phyloP scores from a whole-genome alignment of 31 red algal genomes.

The Bonnemaisonia californica region DNA sequence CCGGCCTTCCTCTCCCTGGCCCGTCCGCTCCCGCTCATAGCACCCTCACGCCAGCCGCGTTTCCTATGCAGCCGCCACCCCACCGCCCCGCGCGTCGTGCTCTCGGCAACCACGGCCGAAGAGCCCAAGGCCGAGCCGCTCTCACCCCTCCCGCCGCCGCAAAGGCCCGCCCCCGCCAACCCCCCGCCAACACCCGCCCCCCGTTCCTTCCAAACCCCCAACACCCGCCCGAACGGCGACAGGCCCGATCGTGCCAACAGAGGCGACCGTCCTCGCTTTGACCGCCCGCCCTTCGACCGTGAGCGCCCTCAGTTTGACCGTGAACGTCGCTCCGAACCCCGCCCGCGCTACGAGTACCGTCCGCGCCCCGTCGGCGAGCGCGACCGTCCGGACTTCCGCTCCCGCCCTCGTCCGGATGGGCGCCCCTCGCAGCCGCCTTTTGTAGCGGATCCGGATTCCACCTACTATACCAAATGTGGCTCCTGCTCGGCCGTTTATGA shows the following conservation, averaged over 20 bases:
- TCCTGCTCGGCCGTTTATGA: constrained; percentile 65
- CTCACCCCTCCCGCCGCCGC: background rate
- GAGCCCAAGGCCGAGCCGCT: background rate
- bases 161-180: background rate
- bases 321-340: background rate
- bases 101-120: background rate
- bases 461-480: constrained; percentile 60
- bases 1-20: background rate
- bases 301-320: background rate
- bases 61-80: background rate
- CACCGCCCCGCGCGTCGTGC: background rate
- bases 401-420: background rate
- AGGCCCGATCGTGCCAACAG: background rate
- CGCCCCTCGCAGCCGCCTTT: constrained; percentile 3
- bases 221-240: no score
- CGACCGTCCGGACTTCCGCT: background rate
- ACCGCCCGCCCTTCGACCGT: background rate
- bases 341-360: background rate
- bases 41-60: background rate
- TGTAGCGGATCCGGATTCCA: constrained; percentile 12
- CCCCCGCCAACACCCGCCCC: background rate
- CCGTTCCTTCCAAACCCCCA: background rate
- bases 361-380: no score
- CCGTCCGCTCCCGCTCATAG: background rate
- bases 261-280: background rate